Base-by-base conservation (phyloP, 768 basidiomycete species). In the Tulasnella sp. region DNA sequence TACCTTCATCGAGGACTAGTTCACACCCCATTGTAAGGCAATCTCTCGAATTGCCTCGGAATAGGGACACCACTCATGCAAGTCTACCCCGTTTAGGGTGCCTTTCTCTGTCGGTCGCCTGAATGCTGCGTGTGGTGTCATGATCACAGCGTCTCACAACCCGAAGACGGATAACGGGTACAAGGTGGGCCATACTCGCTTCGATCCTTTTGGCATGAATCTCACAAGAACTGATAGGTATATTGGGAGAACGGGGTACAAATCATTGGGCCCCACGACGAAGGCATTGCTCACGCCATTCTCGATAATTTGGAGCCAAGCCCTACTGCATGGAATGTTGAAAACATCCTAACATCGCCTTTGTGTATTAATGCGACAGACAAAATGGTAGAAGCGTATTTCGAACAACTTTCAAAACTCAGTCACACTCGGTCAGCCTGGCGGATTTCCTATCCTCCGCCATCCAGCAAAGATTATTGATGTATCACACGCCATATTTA, bases 141-240 rank as follows among this genome's bases (percentile, higher is more conserved):
- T 94, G 91, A 86, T 94, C 51, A 94, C 91, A 64, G 88, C 86
- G 83, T 50, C 43, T 62, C 91, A 94, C 67, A 94, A 94, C 68
- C 91, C 90, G 0, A 91, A 89, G 86, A 71, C 86, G 68, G 90
- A 93, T 67, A 94, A 94, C 68, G 90, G 90, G 2, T 92, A 86
- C 73, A 94, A 93, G 73, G 88, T 82, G 49, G 60, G 66, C 54
- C 19, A 43, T 42, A 15, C 38, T 17, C 0, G n/a, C 53, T 58
- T 50, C 34, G 34, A 5, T 38, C 34, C 34, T 38, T 38, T 23
- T 1, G 27, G 34, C 5, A 5, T 7, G 27, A n/a, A 41, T 11
- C 62, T 53, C 38, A 44, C 41, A 9, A 26, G 21, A 13, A 7
- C 27, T 4, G 30, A 10, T 47, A 89, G 87, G 88, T 90, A 19